Evolutionary conservation across 352 stramenopile species (phyloP), one percentile per base, ranked within the genome.

Genomic region (Phytophthora boehmeriae): DNA sequence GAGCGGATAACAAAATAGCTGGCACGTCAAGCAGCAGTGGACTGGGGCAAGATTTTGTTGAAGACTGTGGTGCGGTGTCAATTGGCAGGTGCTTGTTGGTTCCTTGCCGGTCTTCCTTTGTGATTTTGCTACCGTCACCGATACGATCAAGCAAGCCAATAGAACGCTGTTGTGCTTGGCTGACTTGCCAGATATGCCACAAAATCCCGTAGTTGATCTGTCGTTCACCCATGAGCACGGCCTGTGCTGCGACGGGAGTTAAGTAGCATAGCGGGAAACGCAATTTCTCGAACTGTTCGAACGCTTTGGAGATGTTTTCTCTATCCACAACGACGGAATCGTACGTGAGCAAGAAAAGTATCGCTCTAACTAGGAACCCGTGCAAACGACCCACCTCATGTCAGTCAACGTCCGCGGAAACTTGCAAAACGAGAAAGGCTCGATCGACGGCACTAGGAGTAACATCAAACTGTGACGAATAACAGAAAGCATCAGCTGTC

Each of bases 151-250:
- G 13, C 35, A 44, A 44, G 22, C 38, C 8, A 11, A 22, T 20
- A 44, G 38, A 41, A 51, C 23, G 25, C 38, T 47, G 55, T 39
- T 11, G 13, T 39, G 41, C 38, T 39, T 22, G 35, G 45, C 39
- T 63, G 10, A 51, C 54, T 27, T 87, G 78, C 76, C 76, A 83
- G 5, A 88, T 34, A 51, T 81, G 55, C 78, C 80, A 87, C 14
- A 88, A 61, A 19, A 88, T 34, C 5, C 69, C 76, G 38, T 81
- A 88, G 19, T 54, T 66, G 4, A 71, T 56, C 42, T 87, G 73
- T 30, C 68, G 70, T 43, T 90, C 66, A 8, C 78, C 78, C 25
- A 84, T 71, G 4, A 80, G 63, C 25, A 77, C 52, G 23, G 41
- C 59, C 55, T 72, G 66, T 16, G 64, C 58, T 0, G 64, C 58